These are phyloP conservation scores for Gossypium arboreum DNA, from an alignment of 345 rosid species.

Conservation along the genomic window DNA sequence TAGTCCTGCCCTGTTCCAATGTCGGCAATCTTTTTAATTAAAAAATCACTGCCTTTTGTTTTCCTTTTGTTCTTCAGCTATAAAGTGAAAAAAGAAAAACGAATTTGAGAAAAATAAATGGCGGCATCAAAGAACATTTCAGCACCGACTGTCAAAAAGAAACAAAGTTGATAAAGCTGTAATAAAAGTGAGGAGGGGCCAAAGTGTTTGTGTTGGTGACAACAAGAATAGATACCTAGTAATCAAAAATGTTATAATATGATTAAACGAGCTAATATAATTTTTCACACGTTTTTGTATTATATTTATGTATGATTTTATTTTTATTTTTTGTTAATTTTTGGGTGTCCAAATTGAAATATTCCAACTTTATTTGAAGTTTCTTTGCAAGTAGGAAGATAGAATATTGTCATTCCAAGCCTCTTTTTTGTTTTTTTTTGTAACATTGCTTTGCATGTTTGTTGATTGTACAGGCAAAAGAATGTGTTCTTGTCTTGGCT, in stretches of 20 bases:
- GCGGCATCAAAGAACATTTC: neutral
- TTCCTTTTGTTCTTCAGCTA: neutral
- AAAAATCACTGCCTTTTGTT: conserved; percentile 1
- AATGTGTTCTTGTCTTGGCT: neutral
- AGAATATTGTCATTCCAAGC: neutral
- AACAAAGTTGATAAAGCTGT: conserved; percentile 18
- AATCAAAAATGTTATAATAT: neutral
- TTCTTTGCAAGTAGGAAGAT: neutral
- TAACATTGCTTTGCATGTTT: neutral
- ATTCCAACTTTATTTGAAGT: neutral
- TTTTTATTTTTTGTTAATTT: neutral
- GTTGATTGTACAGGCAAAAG: neutral
- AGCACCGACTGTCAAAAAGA: conserved; percentile 28
- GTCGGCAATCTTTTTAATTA: conserved; percentile 15
- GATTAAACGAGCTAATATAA: neutral
- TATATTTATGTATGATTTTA: too few species aligned
- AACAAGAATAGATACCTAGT: conserved; percentile 1
- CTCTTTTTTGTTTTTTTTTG: neutral
- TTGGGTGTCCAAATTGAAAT: neutral
- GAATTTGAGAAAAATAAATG: too few species aligned
- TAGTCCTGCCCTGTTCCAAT: conserved; percentile 4
- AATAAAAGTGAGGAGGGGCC: conserved; percentile 14
- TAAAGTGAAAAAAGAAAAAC: neutral
- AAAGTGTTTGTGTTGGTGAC: conserved; percentile 20
- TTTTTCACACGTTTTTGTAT: neutral